Base-by-base conservation (phyloP, 2,329 filamentous ascomycete species). In the Aspergillus sp. region DNA sequence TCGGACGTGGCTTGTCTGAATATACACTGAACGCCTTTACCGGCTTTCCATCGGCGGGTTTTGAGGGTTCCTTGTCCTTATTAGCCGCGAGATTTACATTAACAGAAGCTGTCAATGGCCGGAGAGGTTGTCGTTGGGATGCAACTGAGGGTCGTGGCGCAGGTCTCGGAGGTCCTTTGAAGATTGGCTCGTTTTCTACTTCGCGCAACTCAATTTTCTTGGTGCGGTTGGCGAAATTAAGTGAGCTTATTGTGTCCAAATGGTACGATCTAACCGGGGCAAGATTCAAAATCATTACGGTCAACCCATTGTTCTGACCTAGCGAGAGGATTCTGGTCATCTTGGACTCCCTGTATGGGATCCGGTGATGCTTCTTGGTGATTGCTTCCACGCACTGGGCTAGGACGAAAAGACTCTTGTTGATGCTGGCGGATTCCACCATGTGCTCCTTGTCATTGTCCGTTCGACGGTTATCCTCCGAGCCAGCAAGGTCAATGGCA, bases 351-450 rank as follows among this genome's bases (percentile, higher is more conserved):
- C 93, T 84, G 73, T 96, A 98, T 0, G 95, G 93, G 68, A 98
- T 93, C 35, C 93, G 86, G 66, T 76, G 73, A 59, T 87, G 84
- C 68, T 87, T 87, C 71, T 85, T 86, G 68, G 89, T 90, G 70
- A 98, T 98, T 56, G 93, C 93, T 71, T 98, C 93, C 53, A 98
- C 93, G 68, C 93, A 98, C 73, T 96, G 92, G 44, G 91, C 93
- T 49, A 98, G 79, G 17, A 97, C 93, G 68, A 98, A 98, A 6
- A 98, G 81, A 62, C 91, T 96, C 79, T 97, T 98, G 82, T 98
- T 98, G 80, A 98, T 98, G 69, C 91, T 93, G 0, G 93, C 92
- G 40, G 92, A 96, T 75, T 98, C 93, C n/a, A 96, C 85, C 71
- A 98, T 81, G 25, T 93, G 84, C 73, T 96, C 92, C 73, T 93